A percentile compares a stretch with the other conserved stretches of the same genome.
phyloP scores from a whole-genome alignment of 805 yeast genomes.

The Candida ortonii region DNA sequence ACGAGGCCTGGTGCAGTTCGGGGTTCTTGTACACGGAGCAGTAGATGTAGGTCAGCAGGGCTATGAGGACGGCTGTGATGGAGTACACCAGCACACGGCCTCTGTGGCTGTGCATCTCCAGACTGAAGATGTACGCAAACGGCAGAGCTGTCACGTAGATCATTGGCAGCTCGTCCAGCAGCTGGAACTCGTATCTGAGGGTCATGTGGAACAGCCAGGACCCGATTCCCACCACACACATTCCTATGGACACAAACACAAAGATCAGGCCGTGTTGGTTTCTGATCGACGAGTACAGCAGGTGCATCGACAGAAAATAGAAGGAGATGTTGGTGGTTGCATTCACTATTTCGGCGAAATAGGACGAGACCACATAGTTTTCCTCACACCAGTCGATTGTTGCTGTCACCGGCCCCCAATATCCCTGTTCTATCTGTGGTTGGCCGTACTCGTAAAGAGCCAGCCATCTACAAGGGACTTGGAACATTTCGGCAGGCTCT shows the following conservation, averaged over 20 bases:
- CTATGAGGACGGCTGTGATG: conserved; percentile 14
- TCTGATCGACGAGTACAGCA: conserved; percentile 49
- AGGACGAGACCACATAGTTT: conserved; percentile 82
- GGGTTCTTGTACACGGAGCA: conserved; percentile 61
- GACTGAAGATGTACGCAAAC: conserved; percentile 38
- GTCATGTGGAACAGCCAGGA: conserved; percentile 97
- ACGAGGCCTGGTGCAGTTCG: conserved; percentile 79
- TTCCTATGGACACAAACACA: conserved; percentile 66
- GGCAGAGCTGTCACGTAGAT: conserved; percentile 94
- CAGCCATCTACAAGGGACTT: no score
- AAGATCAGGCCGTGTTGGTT: conserved; percentile 69
- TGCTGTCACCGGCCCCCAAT: conserved; percentile 78
- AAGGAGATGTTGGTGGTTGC: conserved; percentile 74
- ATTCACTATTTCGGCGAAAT: conserved; percentile 85
- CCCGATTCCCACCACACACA: conserved; percentile 84
- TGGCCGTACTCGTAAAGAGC: conserved; percentile 18
- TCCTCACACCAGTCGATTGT: conserved; percentile 99
- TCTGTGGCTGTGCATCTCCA: conserved; percentile 15
- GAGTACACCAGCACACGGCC: conserved; percentile 14
- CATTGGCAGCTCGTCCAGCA: conserved; percentile 93
- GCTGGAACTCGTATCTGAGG: conserved; percentile 75
- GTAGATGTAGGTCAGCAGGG: conserved; percentile 42
- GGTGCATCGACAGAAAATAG: conserved; percentile 34
- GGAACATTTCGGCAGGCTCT: no score
- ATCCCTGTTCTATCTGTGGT: conserved; percentile 40